Evolutionary conservation across 2,329 filamentous ascomycete species (phyloP), one percentile per base, ranked within the genome.

Genomic region (Chalaropsis thielavioides): DNA sequence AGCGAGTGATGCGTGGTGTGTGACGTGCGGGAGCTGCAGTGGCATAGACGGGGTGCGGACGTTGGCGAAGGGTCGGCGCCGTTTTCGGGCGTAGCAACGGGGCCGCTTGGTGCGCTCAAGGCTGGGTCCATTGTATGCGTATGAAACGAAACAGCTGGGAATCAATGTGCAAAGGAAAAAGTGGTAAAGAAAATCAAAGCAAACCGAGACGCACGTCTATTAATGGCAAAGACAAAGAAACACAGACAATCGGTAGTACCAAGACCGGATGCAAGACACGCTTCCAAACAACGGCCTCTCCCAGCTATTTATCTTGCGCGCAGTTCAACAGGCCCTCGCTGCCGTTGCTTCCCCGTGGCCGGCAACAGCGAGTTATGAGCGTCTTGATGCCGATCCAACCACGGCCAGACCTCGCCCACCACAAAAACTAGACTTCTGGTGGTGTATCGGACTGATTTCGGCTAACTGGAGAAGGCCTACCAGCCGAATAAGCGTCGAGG

Each of bases 1-100:
- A 41, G 54, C 10, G 27, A 70, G 67, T 46, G 60, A 24, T 46
- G 61, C 2, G 64, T 63, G 40, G 62, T 46, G 35, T 62, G 62
- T 15, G 71, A 72, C 41, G 68, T 66, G 19, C 69, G 72, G 31
- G 68, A 65, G 7, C 68, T 68, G 44, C 64, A 66, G 62, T 51
- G 59, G 31, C 49, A 62, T 17, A 63, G 67, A 6, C 46, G 65
- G 13, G 62, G 64, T 4, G 58, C 62, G 22, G 46, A 51, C 51
- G 35, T 56, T 17, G 51, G 51, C 15, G 51, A 35, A 11, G 27
- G 24, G 51, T 56, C 51, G 13, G 51, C 24, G 2, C 8, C 35
- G 13, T 56, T 27, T 2, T 17, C 51, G 15, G 17, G 58, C 58
- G 61, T 62, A 17, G 38, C 61, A 11, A 17, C 65, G 24, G 56